Evolutionary conservation across 495 filamentous ascomycete genomes (phyloP).

Genomic region (Aspergillus coremiiformis): DNA sequence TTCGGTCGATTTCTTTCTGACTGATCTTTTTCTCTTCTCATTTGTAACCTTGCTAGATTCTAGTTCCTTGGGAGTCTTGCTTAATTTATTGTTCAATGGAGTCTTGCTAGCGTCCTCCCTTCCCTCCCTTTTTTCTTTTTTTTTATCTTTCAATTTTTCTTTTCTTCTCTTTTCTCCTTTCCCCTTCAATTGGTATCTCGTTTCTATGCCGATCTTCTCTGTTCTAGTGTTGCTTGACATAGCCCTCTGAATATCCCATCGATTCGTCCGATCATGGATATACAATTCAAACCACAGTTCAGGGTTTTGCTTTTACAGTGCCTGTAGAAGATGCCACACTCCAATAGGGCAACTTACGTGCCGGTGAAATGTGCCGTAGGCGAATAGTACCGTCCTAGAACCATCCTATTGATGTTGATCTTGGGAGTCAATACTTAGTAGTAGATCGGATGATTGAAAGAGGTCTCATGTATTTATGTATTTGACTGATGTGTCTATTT

Average conservation of each 20-base stretch:
- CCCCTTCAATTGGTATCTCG: background rate
- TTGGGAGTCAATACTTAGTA: no score
- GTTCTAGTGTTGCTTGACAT: background rate
- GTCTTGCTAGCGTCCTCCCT: conserved; percentile 8
- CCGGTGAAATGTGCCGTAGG: no score
- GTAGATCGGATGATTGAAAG: no score
- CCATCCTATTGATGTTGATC: no score
- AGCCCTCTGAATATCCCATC: background rate
- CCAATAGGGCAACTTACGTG: no score
- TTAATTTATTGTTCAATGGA: conserved; percentile 10
- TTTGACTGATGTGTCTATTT: background rate
- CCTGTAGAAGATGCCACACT: no score
- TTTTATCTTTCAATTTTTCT: background rate
- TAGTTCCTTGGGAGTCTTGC: background rate
- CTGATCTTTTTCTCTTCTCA: background rate
- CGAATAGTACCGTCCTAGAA: no score
- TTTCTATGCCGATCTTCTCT: conserved; percentile 3
- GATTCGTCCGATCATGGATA: background rate
- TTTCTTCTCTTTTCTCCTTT: no score
- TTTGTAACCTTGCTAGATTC: background rate
- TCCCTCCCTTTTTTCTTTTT: background rate
- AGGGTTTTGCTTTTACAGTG: no score
- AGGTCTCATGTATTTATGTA: no score
- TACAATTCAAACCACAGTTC: background rate
- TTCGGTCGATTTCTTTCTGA: background rate